phyloP scores from a whole-genome alignment of 2,329 filamentous ascomycete species.

The Spiromastix sp. region DNA sequence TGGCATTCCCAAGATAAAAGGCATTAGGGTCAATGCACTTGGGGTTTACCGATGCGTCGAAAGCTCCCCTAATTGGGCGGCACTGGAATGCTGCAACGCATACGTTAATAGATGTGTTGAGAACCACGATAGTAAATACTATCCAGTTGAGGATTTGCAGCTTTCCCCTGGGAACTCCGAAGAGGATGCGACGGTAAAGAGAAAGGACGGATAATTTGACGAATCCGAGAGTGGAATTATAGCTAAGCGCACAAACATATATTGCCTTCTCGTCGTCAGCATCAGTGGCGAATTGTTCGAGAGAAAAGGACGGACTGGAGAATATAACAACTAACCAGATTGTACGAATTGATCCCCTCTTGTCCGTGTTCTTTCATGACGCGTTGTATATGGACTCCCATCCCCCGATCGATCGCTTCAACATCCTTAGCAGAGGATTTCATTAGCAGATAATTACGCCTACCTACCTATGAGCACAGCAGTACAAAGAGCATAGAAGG shows the following conservation, averaged over 20 bases:
- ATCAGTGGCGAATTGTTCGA: background rate
- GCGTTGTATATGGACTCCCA: conserved; percentile 1
- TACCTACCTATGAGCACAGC: conserved; percentile 1
- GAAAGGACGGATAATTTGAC: conserved; percentile 3
- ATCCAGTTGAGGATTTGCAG: conserved; percentile 3
- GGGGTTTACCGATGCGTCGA: background rate
- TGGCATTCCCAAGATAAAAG: conserved; percentile 3
- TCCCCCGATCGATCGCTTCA: conserved; percentile 3
- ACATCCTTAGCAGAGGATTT: background rate
- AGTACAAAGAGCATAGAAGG: background rate
- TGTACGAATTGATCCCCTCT: conserved; percentile 1
- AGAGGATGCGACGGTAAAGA: conserved; percentile 3
- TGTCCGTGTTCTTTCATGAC: conserved; percentile 1
- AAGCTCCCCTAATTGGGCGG: conserved; percentile 1
- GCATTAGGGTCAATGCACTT: conserved; percentile 3
- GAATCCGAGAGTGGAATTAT: conserved; percentile 3
- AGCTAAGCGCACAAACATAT: conserved; percentile 1
- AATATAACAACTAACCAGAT: background rate
- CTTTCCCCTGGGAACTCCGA: background rate
- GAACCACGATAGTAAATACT: background rate
- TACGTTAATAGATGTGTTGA: conserved; percentile 2
- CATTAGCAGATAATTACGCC: background rate
- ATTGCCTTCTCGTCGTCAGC: conserved; percentile 1
- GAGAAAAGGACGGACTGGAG: background rate
- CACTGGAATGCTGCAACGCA: conserved; percentile 2